Conservation (phyloP, 768 basidiomycete genomes). For the Rhizopogon roseolus region DNA sequence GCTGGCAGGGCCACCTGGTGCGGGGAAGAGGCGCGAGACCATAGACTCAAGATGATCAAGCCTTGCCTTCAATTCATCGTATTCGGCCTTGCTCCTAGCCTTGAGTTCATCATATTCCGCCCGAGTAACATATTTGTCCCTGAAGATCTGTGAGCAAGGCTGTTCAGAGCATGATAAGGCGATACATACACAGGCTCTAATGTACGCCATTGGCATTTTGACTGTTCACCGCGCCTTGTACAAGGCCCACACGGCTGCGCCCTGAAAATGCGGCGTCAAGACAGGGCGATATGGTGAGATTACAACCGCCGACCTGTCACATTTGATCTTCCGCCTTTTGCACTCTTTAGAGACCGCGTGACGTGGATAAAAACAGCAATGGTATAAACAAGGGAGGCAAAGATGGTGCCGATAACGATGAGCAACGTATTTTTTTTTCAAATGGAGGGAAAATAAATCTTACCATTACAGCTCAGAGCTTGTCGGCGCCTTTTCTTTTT, state of each 20-base stretch:
- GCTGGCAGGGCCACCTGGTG: constrained; percentile 18
- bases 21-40: constrained; percentile 37
- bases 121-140: constrained; percentile 79
- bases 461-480: constrained; percentile 82
- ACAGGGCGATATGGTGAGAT: constrained; percentile 2
- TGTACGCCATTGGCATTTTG: constrained; percentile 79
- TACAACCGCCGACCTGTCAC: constrained; percentile 55
- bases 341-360: constrained; percentile 49
- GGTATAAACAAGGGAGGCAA: constrained; percentile 12
- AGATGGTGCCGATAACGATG: constrained; percentile 16
- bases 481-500: constrained; percentile 84
- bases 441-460: constrained; percentile 24
- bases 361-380: constrained; percentile 6
- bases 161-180: not conserved
- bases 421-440: constrained; percentile 14
- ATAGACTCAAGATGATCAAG: constrained; percentile 56
- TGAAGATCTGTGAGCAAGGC: constrained; percentile 23
- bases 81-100: constrained; percentile 33
- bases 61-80: constrained; percentile 58
- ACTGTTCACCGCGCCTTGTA: constrained; percentile 72
- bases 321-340: constrained; percentile 84
- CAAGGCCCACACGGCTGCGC: constrained; percentile 81
- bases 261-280: constrained; percentile 36
- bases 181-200: constrained; percentile 71
- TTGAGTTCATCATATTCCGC: constrained; percentile 76